Evolutionary conservation across 2,329 filamentous ascomycete genomes (phyloP).

Genomic region (Knufia petricola): DNA sequence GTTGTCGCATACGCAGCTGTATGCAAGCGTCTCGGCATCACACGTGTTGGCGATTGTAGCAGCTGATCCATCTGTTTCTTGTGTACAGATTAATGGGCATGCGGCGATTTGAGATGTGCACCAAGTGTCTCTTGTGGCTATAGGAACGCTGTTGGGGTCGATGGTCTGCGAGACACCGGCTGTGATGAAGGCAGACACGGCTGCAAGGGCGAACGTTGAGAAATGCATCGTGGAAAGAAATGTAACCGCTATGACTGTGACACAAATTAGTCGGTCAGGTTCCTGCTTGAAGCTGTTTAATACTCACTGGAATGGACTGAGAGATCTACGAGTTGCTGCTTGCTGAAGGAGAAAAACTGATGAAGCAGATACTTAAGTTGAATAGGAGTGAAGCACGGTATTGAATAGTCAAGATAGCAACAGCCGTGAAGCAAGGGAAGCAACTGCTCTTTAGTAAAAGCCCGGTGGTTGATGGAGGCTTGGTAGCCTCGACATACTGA

Average conservation of each 20-base stretch:
- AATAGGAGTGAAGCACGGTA: not conserved
- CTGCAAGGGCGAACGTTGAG: slow-evolving; percentile 22
- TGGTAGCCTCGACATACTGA: not conserved
- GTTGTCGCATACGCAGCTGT: slow-evolving; percentile 48
- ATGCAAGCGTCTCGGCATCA: slow-evolving; percentile 40
- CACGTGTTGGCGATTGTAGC: slow-evolving; percentile 32
- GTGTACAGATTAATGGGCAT: slow-evolving; percentile 38
- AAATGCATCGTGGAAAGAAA: slow-evolving; percentile 12
- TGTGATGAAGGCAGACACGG: slow-evolving; percentile 28
- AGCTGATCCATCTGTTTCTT: slow-evolving; percentile 29
- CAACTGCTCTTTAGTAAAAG: not conserved
- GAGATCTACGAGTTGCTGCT: not conserved
- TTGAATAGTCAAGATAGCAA: not conserved
- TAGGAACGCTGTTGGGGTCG: slow-evolving; percentile 29
- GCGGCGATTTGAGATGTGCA: slow-evolving; percentile 33
- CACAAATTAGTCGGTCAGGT: too few relatives aligned
- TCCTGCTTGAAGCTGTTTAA: not conserved
- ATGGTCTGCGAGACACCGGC: slow-evolving; percentile 31
- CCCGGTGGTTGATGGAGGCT: not conserved
- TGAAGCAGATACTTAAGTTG: not conserved
- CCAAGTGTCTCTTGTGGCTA: slow-evolving; percentile 29
- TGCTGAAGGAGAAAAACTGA: not conserved
- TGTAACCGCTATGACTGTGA: not conserved
- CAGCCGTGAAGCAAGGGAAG: not conserved
- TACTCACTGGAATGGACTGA: not conserved